Evolutionary conservation across 352 stramenopile species (phyloP), one percentile per base, ranked within the genome.

Genomic region (Pelagophyceae sp.): DNA sequence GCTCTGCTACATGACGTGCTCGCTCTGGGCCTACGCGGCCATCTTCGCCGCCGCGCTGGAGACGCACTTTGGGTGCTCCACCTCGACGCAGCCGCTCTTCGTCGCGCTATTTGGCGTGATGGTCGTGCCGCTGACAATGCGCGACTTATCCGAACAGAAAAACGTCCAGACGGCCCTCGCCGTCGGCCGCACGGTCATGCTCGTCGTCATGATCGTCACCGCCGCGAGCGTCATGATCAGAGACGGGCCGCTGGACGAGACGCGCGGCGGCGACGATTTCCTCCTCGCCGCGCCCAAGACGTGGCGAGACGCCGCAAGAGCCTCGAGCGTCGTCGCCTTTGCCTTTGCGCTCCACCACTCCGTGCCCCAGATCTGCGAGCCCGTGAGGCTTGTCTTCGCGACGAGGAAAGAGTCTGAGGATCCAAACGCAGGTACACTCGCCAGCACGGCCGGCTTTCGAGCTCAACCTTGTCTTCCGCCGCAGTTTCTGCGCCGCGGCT

Each of bases 311-410:
- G n/a, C n/a, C n/a, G n/a, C n/a, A n/a, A n/a, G n/a, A n/a, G 20
- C 32, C 5, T n/a, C 63, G 63, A n/a, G 29, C 31, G n/a, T 72
- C 63, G 63, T 72, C 35, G 35, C 63, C 6, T 72, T 72, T 29
- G 37, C 63, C 31, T 3, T 38, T 5, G n/a, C 35, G 63, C n/a
- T 72, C 5, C 63, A 72, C 63, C 63, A 72, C 63, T 50, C 31
- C 31, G 63, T 72, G 63, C 63, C 63, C 29, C 63, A 72, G 35
- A 72, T 72, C 63, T 38, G 29, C 63, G 63, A n/a, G 19, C 63
- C 63, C 35, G 35, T 72, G 31, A 5, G 35, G 3, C n/a, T n/a
- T n/a, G n/a, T n/a, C n/a, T n/a, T n/a, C n/a, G n/a, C n/a, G n/a
- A n/a, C n/a, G n/a, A n/a, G n/a, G n/a, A n/a, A n/a, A n/a, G n/a